A percentile compares a stretch with the other conserved stretches of the same genome.
Conservation (phyloP, 345 rosid genomes). For the Lumnitzera racemosa region DNA sequence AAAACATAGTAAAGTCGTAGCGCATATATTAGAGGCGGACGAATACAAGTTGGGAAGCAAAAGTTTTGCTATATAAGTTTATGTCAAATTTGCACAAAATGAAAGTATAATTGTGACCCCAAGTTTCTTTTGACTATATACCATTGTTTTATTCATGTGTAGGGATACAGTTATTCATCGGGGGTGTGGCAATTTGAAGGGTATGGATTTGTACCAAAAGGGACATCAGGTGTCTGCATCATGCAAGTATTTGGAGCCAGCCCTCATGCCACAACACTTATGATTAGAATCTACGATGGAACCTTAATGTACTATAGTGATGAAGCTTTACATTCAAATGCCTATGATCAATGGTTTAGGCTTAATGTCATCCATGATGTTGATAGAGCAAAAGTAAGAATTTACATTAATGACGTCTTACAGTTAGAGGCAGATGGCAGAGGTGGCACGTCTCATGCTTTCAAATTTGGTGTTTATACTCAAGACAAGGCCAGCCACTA, state of each 20-base stretch:
- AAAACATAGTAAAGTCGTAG: background rate
- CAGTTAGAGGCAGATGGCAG: constrained; percentile 9
- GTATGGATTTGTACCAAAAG: background rate
- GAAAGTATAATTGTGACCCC: too few species aligned
- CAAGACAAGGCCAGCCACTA: constrained; percentile 4
- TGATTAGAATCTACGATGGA: constrained; percentile 3
- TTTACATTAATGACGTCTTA: constrained; percentile 8
- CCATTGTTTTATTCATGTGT: background rate
- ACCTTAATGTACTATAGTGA: background rate
- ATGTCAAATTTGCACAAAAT: too few species aligned
- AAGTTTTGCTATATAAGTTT: background rate
- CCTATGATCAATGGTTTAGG: constrained; percentile 10
- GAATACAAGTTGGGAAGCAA: background rate
- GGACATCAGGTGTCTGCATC: constrained; percentile 1
- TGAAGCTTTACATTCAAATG: too few species aligned
- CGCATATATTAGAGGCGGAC: too few species aligned
- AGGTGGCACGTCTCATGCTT: constrained; percentile 18
- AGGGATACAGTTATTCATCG: constrained; percentile 2
- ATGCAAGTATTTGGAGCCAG: constrained; percentile 5
- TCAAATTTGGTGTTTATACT: constrained; percentile 20
- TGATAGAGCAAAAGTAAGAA: constrained; percentile 8
- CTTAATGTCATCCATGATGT: constrained; percentile 24
- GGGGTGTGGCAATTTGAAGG: constrained; percentile 11
- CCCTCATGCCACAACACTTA: background rate
- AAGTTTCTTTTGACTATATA: background rate